These are phyloP conservation scores for Fusarium praegraminearum DNA, from an alignment of 2,329 filamentous ascomycete genomes.

Conservation along the genomic window DNA sequence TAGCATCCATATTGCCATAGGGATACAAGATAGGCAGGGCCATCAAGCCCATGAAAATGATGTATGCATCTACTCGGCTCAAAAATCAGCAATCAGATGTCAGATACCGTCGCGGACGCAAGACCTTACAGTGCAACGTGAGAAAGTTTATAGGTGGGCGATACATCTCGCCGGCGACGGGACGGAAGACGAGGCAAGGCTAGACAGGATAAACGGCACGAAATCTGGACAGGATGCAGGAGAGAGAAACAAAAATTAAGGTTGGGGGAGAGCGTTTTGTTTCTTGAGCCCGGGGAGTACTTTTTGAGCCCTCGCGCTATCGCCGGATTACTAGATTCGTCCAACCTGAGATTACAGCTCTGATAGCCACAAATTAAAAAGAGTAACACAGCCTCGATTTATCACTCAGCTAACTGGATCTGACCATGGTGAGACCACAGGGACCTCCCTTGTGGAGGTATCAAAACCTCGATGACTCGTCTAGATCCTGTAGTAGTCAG, in stretches of 20 bases:
- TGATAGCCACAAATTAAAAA: background rate
- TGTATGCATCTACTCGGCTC: constrained; percentile 4
- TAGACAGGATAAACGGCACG: background rate
- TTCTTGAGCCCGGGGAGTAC: background rate
- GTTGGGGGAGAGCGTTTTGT: background rate
- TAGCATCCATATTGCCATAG: constrained; percentile 1
- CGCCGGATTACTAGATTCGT: background rate
- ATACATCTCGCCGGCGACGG: background rate
- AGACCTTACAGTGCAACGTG: background rate
- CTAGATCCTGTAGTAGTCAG: background rate
- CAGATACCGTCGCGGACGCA: fast-evolving
- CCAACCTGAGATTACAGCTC: background rate
- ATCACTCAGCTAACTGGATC: background rate
- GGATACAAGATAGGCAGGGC: constrained; percentile 6
- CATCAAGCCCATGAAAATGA: constrained; percentile 1
- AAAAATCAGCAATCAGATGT: background rate
- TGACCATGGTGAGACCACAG: background rate
- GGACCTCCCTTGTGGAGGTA: background rate
- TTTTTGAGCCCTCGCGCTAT: background rate
- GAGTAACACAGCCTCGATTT: background rate
- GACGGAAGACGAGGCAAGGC: no score
- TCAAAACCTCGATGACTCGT: background rate
- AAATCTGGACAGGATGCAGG: background rate
- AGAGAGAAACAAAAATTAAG: background rate
- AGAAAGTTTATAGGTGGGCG: background rate